Conservation (phyloP, 306 rosid species). For the Sophora flavescens region DNA sequence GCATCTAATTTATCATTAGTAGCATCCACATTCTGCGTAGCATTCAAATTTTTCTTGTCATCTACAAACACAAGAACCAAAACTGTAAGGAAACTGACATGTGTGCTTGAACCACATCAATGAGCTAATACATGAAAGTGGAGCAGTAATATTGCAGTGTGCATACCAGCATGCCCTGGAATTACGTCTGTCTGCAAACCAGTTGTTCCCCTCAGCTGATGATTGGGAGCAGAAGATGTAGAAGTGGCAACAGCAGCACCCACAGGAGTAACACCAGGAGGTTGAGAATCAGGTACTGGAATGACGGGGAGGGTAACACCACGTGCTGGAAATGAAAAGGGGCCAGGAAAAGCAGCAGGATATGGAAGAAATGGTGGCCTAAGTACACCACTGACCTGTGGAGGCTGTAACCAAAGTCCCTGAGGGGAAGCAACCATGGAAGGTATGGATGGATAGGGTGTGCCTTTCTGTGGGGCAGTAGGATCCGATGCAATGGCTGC, state of each 20-base stretch:
- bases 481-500: slow-evolving; percentile 52
- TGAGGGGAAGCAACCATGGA: slow-evolving; percentile 71
- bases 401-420: slow-evolving; percentile 84
- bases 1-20: slow-evolving; percentile 69
- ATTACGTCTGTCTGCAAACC: slow-evolving; percentile 58
- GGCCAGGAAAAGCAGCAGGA: slow-evolving; percentile 72
- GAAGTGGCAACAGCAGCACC: slow-evolving; percentile 47
- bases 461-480: slow-evolving; percentile 56
- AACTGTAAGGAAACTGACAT: slow-evolving; percentile 35
- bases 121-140: slow-evolving; percentile 42
- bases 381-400: slow-evolving; percentile 69
- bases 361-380: slow-evolving; percentile 76
- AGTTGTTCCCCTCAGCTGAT: slow-evolving; percentile 56
- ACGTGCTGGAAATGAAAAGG: slow-evolving; percentile 73
- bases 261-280: slow-evolving; percentile 91
- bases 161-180: slow-evolving; percentile 67
- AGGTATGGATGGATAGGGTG: slow-evolving; percentile 67
- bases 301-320: slow-evolving; percentile 73
- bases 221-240: slow-evolving; percentile 48
- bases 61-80: slow-evolving; percentile 55
- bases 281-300: slow-evolving; percentile 85
- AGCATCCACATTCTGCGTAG: slow-evolving; percentile 46
- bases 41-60: slow-evolving; percentile 54
- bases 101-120: slow-evolving; percentile 38
- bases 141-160: slow-evolving; percentile 36